Conservation (phyloP, 2,329 filamentous ascomycete species). For the Pseudogymnoascus sp. region DNA sequence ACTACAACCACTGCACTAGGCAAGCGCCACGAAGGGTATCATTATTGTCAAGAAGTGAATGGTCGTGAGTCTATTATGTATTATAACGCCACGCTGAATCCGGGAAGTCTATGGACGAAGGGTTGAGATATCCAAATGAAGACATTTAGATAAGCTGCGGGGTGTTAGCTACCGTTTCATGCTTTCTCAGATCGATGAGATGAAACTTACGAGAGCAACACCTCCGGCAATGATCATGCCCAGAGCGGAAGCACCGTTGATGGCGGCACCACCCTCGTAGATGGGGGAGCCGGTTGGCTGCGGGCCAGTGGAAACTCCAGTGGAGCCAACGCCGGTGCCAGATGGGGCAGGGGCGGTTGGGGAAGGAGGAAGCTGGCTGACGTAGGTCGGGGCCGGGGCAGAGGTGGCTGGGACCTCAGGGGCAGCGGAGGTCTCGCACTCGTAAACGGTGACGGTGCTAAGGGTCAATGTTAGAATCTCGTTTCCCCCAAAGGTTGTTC, state of each 20-base stretch:
- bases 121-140: conserved; percentile 2
- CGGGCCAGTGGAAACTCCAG: conserved; percentile 17
- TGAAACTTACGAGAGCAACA: conserved; percentile 26
- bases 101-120: conserved; percentile 6
- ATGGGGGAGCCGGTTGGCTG: conserved; percentile 22
- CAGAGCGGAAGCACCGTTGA: conserved; percentile 23
- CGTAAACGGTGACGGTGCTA: conserved; percentile 25
- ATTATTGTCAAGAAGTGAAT: conserved; percentile 6
- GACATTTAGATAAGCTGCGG: conserved; percentile 1
- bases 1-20: conserved; percentile 4
- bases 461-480: conserved; percentile 10
- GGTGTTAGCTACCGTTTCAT: background rate
- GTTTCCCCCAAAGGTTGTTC: background rate
- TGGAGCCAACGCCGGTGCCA: conserved; percentile 13
- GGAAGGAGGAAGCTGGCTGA: conserved; percentile 9
- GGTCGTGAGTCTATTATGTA: conserved; percentile 8
- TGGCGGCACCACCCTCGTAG: conserved; percentile 22
- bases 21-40: conserved; percentile 7
- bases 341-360: conserved; percentile 11
- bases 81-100: conserved; percentile 7
- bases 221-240: conserved; percentile 27
- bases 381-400: conserved; percentile 4
- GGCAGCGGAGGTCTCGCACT: conserved; percentile 14
- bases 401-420: conserved; percentile 7
- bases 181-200: background rate